Evolutionary conservation across 306 rosid species (phyloP), one percentile per base, ranked within the genome.

Genomic region (Neltuma alba): DNA sequence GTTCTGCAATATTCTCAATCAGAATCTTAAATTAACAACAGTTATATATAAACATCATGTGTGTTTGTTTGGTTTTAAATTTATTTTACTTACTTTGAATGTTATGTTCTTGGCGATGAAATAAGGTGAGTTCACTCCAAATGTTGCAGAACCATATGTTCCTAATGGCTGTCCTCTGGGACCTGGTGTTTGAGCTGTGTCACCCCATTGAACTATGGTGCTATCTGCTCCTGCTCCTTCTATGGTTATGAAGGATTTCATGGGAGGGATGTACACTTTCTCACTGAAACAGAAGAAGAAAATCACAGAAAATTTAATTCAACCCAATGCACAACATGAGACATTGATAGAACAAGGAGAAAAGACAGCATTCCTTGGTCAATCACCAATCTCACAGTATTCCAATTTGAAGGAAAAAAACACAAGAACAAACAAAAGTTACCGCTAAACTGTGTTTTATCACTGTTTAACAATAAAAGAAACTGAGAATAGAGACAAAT

Each of bases 191-290:
- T 90, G 80, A 76, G 99, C 99, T 6, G 97, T 96, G 90, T 96
- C 99, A 74, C 99, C 99, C 98, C 98, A 96, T 82, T 96, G 96
- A 81, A 96, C 93, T 3, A 96, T 91, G 13, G 99, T 96, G 13
- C 83, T 90, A 31, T 91, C 99, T 41, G 99, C 97, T 0, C 99
- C 99, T 60, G 91, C 97, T 86, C 99, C 99, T 87, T 96, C 79
- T 79, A 96, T 88, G 41, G 96, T 93, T 89, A 96, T 90, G 89
- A 77, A 96, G 2, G 97, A 90, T 85, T 96, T 96, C 4, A 93
- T 79, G 34, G 89, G 87, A 0, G 97, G 97, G 68, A 93, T 89
- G 75, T 42, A 88, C 20, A 96, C 99, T 83, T 96, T 96, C 85
- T 93, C 99, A 85, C 99, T 96, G 89, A 70, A 7, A 5, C 28